Conservation (phyloP, 2,329 filamentous ascomycete species). For the Colletotrichum graminicola region DNA sequence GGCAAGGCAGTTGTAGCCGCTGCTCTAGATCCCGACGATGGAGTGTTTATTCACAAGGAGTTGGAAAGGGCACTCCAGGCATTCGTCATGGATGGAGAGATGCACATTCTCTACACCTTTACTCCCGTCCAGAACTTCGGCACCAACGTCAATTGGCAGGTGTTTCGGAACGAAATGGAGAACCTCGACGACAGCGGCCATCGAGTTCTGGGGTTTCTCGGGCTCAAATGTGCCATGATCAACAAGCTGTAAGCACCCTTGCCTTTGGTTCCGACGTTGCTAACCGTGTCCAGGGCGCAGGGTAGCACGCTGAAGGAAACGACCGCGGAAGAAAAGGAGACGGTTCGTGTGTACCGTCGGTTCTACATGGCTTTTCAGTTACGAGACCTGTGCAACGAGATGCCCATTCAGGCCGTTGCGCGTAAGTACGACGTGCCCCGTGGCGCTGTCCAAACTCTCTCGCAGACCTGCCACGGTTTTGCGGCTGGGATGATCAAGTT, state of each 20-base stretch:
- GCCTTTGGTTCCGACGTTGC: constrained; percentile 19
- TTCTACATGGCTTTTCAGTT: constrained; percentile 83
- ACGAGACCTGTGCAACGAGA: constrained; percentile 83
- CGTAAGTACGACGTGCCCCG: constrained; percentile 78
- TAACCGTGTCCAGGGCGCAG: constrained; percentile 66
- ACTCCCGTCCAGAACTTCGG: constrained; percentile 73
- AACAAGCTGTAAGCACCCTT: constrained; percentile 69
- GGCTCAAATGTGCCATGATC: constrained; percentile 75
- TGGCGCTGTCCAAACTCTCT: constrained; percentile 77
- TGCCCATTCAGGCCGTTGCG: constrained; percentile 77
- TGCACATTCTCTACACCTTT: constrained; percentile 84
- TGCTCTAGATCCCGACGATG: constrained; percentile 79
- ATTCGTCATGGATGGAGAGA: constrained; percentile 85
- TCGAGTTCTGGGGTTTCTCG: constrained; percentile 75
- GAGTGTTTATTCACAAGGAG: constrained; percentile 78
- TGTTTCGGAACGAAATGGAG: constrained; percentile 79
- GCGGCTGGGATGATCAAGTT: constrained; percentile 85
- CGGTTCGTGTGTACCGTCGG: constrained; percentile 74
- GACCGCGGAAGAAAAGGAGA: constrained; percentile 70
- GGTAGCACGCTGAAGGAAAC: constrained; percentile 74
- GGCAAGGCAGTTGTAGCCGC: constrained; percentile 80
- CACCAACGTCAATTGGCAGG: constrained; percentile 75
- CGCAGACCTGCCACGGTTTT: constrained; percentile 82
- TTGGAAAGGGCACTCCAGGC: constrained; percentile 74
- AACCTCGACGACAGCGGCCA: constrained; percentile 77